phyloP scores from a whole-genome alignment of 257 asterid species.

The Salvia splendens region DNA sequence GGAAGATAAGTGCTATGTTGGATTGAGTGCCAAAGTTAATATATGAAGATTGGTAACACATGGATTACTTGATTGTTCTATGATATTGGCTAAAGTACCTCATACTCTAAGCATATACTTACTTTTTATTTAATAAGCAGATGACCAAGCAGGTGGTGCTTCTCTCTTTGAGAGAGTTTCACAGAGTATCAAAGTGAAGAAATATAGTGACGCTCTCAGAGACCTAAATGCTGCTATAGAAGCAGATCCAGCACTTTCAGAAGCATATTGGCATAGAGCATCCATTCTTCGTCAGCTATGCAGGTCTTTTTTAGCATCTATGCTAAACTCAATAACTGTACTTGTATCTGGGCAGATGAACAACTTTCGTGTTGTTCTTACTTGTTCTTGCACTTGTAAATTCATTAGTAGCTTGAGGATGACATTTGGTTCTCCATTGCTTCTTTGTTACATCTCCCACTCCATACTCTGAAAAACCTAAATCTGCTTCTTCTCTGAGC shows the following conservation, averaged over 20 bases:
- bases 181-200: conserved; percentile 68
- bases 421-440: not conserved
- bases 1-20: conserved; percentile 1
- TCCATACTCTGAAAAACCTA: not conserved
- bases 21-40: not conserved
- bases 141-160: conserved; percentile 58
- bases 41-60: not conserved
- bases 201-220: conserved; percentile 68
- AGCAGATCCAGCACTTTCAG: conserved; percentile 74
- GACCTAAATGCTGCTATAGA: conserved; percentile 79
- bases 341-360: not conserved
- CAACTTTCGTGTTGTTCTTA: not conserved
- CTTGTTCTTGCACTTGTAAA: not conserved
- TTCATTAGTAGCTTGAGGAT: not conserved
- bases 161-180: conserved; percentile 75
- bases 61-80: not conserved
- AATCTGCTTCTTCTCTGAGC: not conserved
- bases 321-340: not conserved
- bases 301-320: conserved; percentile 48
- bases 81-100: conserved; percentile 12
- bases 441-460: not conserved
- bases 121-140: conserved; percentile 38
- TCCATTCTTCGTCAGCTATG: conserved; percentile 78
- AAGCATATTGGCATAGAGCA: conserved; percentile 73
- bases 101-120: not conserved